Percentiles rank a stretch among this genome's conserved stretches.
Conservation (phyloP, 768 basidiomycete species). For the Cyathus striatus region DNA sequence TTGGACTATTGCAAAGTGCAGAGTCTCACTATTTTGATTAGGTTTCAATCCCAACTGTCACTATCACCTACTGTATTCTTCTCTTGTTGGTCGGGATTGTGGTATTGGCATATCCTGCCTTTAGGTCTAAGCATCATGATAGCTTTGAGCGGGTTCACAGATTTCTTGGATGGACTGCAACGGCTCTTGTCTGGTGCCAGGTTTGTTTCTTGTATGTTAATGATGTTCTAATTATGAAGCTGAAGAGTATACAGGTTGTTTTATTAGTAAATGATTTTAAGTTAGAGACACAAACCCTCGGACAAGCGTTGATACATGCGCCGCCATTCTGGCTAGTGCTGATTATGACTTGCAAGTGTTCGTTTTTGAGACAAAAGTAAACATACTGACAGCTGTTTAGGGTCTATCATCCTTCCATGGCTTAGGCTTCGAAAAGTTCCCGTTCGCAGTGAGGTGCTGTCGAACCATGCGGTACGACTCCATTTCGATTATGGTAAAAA, state of each 20-base stretch:
- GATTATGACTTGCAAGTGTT: constrained; percentile 36
- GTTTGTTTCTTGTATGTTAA: constrained; percentile 17
- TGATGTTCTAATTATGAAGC: background rate
- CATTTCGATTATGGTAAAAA: constrained; percentile 53
- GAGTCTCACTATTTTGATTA: constrained; percentile 7
- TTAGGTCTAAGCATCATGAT: constrained; percentile 44
- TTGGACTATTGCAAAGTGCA: background rate
- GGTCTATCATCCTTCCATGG: constrained; percentile 58
- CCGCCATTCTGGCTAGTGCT: constrained; percentile 53
- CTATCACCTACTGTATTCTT: constrained; percentile 47
- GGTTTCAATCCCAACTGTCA: constrained; percentile 43
- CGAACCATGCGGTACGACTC: constrained; percentile 51
- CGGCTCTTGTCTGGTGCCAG: constrained; percentile 50
- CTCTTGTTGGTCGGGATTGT: constrained; percentile 43
- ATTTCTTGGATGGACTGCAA: constrained; percentile 51
- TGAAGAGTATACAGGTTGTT: constrained; percentile 31
- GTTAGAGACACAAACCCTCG: constrained; percentile 26
- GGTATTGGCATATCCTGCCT: constrained; percentile 43
- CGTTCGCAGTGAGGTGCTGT: constrained; percentile 47
- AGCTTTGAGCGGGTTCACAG: constrained; percentile 52
- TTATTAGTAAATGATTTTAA: constrained; percentile 52
- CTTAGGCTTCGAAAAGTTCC: constrained; percentile 50
- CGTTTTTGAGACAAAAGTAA: background rate
- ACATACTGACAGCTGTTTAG: constrained; percentile 11
- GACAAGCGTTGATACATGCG: constrained; percentile 35